phyloP scores from a whole-genome alignment of 2,329 filamentous ascomycete genomes.

The Fusarium subglutinans region DNA sequence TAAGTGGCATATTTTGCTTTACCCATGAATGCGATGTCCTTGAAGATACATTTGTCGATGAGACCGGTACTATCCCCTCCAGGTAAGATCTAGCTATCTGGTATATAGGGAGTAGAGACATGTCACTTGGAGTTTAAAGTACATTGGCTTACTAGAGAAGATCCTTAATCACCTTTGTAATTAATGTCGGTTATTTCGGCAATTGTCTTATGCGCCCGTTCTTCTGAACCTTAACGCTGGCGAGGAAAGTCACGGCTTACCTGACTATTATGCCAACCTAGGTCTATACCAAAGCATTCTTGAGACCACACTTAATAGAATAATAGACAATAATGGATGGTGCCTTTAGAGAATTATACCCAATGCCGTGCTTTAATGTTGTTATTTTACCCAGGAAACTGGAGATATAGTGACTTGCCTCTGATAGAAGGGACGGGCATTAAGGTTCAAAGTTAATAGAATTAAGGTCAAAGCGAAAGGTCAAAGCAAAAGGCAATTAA shows the following conservation, averaged over 20 bases:
- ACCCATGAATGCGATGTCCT: not conserved
- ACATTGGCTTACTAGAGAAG: no score
- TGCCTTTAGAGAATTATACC: no score
- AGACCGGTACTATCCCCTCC: rapidly evolving
- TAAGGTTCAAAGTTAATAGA: not conserved
- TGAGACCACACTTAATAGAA: rapidly evolving
- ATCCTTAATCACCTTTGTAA: not conserved
- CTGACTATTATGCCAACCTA: not conserved
- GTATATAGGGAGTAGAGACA: not conserved
- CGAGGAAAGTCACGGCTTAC: not conserved
- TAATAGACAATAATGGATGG: not conserved
- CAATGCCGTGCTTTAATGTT: not conserved
- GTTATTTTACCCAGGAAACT: rapidly evolving
- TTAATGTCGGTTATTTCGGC: not conserved
- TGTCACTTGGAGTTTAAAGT: rapidly evolving
- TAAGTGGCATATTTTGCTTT: rapidly evolving
- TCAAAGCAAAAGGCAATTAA: not conserved
- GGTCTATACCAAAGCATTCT: not conserved
- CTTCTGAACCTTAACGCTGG: not conserved
- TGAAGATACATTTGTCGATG: rapidly evolving
- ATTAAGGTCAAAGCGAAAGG: not conserved
- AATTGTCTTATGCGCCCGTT: not conserved
- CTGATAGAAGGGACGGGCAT: rapidly evolving
- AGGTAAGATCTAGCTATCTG: rapidly evolving
- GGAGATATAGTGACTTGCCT: not conserved